phyloP scores from a whole-genome alignment of 129 eudicot species.

The sunflower (Helianthus annuus) region HanXRQr2.0-SUNRISE NC_035436.2:59438231-59438730 shows the following conservation, averaged over 20 bases:
- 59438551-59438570: slow-evolving; percentile 91
- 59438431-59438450: no score
- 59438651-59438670: no score
- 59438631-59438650: slow-evolving; percentile 65
- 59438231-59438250: slow-evolving; percentile 88
- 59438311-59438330: background rate
- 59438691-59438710: no score
- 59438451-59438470: no score
- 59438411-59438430: no score
- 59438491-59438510: no score
- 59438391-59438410: no score
- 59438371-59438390: no score
- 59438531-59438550: slow-evolving; percentile 77
- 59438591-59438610: slow-evolving; percentile 95
- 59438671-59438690: no score
- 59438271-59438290: slow-evolving; percentile 94
- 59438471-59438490: no score
- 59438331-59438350: background rate
- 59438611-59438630: slow-evolving; percentile 96
- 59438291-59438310: slow-evolving; percentile 69
- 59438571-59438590: slow-evolving; percentile 91
- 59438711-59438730: no score
- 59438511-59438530: no score
- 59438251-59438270: slow-evolving; percentile 97
- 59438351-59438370: background rate